These are phyloP conservation scores for Coniophora puteana DNA, from an alignment of 1,284 basidiomycete species.

Conservation along the genomic window DNA sequence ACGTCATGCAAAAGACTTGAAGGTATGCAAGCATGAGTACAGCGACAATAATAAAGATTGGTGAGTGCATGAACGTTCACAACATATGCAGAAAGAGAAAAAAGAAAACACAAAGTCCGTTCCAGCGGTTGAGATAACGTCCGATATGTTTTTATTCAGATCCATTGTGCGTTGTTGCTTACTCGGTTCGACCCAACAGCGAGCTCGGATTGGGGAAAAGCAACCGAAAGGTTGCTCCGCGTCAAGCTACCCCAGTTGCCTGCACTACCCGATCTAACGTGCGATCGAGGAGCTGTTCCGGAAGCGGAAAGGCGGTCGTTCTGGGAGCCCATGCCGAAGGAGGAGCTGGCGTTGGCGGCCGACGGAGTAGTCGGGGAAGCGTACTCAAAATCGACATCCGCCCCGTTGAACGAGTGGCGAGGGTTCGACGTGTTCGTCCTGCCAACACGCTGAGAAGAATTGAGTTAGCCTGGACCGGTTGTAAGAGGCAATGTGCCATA, in stretches of 20 bases:
- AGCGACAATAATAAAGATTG: no score
- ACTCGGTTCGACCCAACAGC: conserved; percentile 52
- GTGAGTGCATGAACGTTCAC: no score
- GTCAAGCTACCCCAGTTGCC: conserved; percentile 70
- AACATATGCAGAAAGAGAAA: background rate
- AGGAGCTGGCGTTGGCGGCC: conserved; percentile 32
- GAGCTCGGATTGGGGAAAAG: conserved; percentile 59
- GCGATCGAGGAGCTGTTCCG: conserved; percentile 40
- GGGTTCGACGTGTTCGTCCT: conserved; percentile 48
- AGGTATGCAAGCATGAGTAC: no score
- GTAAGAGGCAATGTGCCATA: conserved; percentile 30
- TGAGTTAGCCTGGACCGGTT: conserved; percentile 10
- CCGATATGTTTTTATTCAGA: conserved; percentile 14
- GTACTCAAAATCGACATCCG: conserved; percentile 59
- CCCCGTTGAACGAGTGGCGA: conserved; percentile 70
- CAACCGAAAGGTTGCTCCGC: conserved; percentile 46
- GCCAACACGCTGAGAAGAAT: conserved; percentile 39
- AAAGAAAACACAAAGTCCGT: no score
- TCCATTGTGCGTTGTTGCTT: conserved; percentile 58
- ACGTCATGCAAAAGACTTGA: no score
- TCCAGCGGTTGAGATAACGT: no score
- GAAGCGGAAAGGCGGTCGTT: conserved; percentile 30
- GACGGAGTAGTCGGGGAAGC: conserved; percentile 45
- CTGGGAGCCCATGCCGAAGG: conserved; percentile 42
- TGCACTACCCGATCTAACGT: conserved; percentile 71